These are phyloP conservation scores for Tetrahymena thermophila DNA, from an alignment of 73 alveolate genomes.

Conservation along the genomic window DNA sequence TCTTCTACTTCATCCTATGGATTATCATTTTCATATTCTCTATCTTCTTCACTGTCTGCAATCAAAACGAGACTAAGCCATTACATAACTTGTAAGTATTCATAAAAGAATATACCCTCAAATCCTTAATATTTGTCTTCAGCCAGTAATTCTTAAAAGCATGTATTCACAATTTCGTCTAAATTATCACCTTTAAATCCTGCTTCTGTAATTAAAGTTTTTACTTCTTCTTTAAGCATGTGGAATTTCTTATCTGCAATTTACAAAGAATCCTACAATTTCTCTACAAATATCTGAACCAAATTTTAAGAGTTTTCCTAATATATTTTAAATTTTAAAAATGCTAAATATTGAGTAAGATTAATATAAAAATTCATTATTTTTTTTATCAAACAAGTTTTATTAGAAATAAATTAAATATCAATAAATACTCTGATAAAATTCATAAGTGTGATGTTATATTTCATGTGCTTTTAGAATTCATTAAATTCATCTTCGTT, in stretches of 20 bases:
- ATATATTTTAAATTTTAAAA: neutral
- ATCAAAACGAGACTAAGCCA: conserved; percentile 31
- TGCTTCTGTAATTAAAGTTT: conserved; percentile 12
- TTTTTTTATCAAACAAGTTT: too few relatives aligned
- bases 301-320: conserved; percentile 20
- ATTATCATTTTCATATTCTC: conserved; percentile 12
- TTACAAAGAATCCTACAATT: neutral
- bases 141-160: conserved; percentile 13
- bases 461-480: conserved; percentile 41
- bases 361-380: too few relatives aligned
- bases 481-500: conserved; percentile 33
- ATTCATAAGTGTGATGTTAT: conserved; percentile 10
- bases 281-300: conserved; percentile 1
- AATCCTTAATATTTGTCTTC: conserved; percentile 36
- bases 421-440: conserved; percentile 16
- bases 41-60: conserved; percentile 10
- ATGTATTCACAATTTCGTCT: conserved; percentile 17
- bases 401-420: too few relatives aligned
- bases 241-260: conserved; percentile 13
- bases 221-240: conserved; percentile 23
- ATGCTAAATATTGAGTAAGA: neutral
- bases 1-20: neutral
- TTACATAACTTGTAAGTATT: conserved; percentile 30
- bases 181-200: conserved; percentile 44
- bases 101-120: conserved; percentile 39